A percentile compares a stretch with the other conserved stretches of the same genome.
Conservation (phyloP, 2,329 filamentous ascomycete species). For the Bipolaris zeicola region DNA sequence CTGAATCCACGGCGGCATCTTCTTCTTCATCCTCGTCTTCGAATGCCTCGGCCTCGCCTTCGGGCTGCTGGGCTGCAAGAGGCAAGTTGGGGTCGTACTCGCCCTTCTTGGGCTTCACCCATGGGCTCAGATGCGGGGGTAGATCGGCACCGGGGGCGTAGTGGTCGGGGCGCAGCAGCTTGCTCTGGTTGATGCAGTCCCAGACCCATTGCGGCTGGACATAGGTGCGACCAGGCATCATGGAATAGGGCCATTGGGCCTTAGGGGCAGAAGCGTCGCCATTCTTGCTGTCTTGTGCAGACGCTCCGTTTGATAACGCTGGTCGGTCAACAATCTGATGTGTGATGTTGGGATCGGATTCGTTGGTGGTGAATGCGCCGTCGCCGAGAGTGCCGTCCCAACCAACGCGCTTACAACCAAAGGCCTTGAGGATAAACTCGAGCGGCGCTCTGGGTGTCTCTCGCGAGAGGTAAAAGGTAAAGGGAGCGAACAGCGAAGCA, state of each 20-base stretch:
- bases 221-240: constrained; percentile 90
- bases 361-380: constrained; percentile 88
- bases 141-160: constrained; percentile 90
- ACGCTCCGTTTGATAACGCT: constrained; percentile 59
- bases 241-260: constrained; percentile 63
- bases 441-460: constrained; percentile 89
- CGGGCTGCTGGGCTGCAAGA: constrained; percentile 84
- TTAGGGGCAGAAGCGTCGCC: constrained; percentile 52
- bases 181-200: constrained; percentile 93
- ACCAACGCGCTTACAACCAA: constrained; percentile 93
- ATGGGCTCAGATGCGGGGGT: constrained; percentile 93
- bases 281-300: constrained; percentile 60
- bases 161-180: constrained; percentile 81
- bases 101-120: constrained; percentile 84
- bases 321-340: constrained; percentile 96
- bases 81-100: constrained; percentile 89
- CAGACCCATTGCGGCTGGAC: constrained; percentile 98
- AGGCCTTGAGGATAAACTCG: constrained; percentile 90
- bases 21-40: constrained; percentile 58
- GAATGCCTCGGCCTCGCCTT: constrained; percentile 78
- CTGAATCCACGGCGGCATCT: constrained; percentile 47
- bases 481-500: constrained; percentile 80
- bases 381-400: constrained; percentile 93
- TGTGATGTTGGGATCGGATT: constrained; percentile 85
- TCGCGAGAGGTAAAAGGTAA: constrained; percentile 90